Base-by-base conservation (phyloP, 495 filamentous ascomycete genomes). In the Terfezia boudieri region DNA sequence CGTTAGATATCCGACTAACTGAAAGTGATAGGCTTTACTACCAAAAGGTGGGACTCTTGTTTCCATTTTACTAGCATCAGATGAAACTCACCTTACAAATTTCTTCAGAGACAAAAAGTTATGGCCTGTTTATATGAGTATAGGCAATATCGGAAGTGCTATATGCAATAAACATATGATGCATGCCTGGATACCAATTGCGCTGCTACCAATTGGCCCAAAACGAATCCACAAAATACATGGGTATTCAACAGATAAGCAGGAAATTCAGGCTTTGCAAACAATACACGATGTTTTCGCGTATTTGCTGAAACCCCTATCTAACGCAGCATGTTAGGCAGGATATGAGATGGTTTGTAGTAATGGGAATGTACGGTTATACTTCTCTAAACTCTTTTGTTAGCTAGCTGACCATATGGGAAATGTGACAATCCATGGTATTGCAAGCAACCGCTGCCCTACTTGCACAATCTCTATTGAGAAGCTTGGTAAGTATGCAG, bases 61-160 rank as follows among this genome's bases (percentile, higher is more conserved):
- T 20, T 2, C 2, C 1, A 17, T 60, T 2, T 53, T 60, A 16
- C 51, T 49, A 37, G 32, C 20, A 9, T 56, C 53, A 0, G 50
- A 62, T 46, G 35, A 43, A n/a, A 61, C 55, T 20, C 52, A 61
- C 23, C 32, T 61, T 1, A 62, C 26, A 10, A 61, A 58, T 53
- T 58, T 57, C 43, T 60, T n/a, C 0, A 36, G 53, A 7, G 20
- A 57, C 16, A 60, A 54, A 22, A 57, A 61, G 36, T 50, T 43
- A 2, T 63, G 53, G 56, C 49, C 50, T 5, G 22, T 20, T 20
- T 20, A 20, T 20, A 20, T 20, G 2, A 20, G 20, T 20, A 20
- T 20, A 20, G 20, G 20, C 2, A 20, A 20, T 20, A 20, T 20
- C 2, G 20, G 20, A 20, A 20, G 20, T 2, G 0, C 20, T 2